Conservation (phyloP, 2,329 filamentous ascomycete species). For the Epicoccum sorghinum region DNA sequence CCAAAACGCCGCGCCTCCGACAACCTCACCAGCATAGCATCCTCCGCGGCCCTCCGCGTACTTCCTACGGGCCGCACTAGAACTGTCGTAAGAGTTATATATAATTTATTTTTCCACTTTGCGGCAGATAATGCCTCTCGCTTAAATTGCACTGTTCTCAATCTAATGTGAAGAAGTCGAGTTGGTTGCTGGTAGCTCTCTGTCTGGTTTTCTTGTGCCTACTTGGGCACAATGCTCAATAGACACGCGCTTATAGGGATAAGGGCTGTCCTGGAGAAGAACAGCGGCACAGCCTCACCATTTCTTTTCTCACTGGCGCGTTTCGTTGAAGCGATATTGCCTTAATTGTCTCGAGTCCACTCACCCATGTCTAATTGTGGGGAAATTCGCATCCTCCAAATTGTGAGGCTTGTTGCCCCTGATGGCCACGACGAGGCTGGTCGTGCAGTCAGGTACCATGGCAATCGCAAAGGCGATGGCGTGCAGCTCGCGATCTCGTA, state of each 20-base stretch:
- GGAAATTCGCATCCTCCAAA: slow-evolving; percentile 11
- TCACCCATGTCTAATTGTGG: slow-evolving; percentile 17
- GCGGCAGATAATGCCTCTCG: no score
- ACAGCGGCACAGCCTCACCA: neutral
- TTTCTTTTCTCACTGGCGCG: neutral
- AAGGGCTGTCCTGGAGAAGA: no score
- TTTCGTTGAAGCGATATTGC: neutral
- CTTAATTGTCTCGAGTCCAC: slow-evolving; percentile 3
- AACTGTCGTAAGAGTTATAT: no score
- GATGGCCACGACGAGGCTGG: slow-evolving; percentile 7
- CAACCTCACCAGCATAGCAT: neutral
- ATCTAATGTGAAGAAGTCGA: no score
- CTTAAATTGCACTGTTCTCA: no score
- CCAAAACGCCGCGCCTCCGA: slow-evolving; percentile 1
- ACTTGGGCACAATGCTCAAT: no score
- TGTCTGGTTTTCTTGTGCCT: no score
- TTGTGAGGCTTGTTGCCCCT: slow-evolving; percentile 18
- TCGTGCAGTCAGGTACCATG: neutral
- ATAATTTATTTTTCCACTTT: no score
- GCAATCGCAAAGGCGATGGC: slow-evolving; percentile 6
- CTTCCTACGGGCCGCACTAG: no score
- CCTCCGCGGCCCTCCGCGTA: no score
- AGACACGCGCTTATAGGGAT: no score
- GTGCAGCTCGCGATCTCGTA: slow-evolving; percentile 5
- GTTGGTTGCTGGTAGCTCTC: no score